Evolutionary conservation across 495 filamentous ascomycete species (phyloP).

Genomic region (Cenococcum geophilum): DNA sequence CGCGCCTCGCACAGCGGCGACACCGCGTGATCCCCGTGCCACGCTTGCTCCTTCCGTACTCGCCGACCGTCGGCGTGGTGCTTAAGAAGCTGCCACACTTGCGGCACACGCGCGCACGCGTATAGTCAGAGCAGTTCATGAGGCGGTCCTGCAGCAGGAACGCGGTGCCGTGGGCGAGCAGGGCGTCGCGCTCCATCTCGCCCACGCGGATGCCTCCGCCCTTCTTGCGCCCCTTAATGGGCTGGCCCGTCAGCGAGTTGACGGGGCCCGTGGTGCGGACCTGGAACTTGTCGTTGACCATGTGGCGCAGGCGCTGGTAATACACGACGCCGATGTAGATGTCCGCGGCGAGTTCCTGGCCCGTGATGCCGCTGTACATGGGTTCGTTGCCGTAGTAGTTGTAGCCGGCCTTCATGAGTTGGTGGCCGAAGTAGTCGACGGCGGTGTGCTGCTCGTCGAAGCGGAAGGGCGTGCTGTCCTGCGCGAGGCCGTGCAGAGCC

Average conservation of each 20-base stretch:
- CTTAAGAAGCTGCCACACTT: conserved; percentile 83
- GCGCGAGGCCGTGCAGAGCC: conserved; percentile 85
- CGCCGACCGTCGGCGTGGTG: conserved; percentile 68
- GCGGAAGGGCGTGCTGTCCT: conserved; percentile 90
- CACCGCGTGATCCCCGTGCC: conserved; percentile 72
- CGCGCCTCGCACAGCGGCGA: conserved; percentile 65
- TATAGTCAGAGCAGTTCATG: conserved; percentile 92
- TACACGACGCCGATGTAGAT: conserved; percentile 96
- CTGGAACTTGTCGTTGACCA: conserved; percentile 99
- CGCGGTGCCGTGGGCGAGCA: conserved; percentile 89
- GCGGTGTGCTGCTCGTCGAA: conserved; percentile 91
- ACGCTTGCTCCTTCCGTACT: conserved; percentile 33
- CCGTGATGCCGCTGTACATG: conserved; percentile 94
- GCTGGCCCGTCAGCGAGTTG: conserved; percentile 82
- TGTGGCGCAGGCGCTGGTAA: conserved; percentile 95
- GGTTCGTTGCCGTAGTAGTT: conserved; percentile 98
- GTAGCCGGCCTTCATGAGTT: conserved; percentile 88
- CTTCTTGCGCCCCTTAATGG: conserved; percentile 91
- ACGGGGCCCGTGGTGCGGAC: conserved; percentile 93
- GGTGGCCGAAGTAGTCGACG: conserved; percentile 90
- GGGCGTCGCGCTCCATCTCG: conserved; percentile 95
- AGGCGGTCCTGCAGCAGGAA: conserved; percentile 93
- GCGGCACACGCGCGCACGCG: conserved; percentile 79
- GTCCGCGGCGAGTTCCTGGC: conserved; percentile 85
- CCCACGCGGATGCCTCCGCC: conserved; percentile 97